Conservation (phyloP, 768 basidiomycete species). For the Rhodotorula graminis region DNA sequence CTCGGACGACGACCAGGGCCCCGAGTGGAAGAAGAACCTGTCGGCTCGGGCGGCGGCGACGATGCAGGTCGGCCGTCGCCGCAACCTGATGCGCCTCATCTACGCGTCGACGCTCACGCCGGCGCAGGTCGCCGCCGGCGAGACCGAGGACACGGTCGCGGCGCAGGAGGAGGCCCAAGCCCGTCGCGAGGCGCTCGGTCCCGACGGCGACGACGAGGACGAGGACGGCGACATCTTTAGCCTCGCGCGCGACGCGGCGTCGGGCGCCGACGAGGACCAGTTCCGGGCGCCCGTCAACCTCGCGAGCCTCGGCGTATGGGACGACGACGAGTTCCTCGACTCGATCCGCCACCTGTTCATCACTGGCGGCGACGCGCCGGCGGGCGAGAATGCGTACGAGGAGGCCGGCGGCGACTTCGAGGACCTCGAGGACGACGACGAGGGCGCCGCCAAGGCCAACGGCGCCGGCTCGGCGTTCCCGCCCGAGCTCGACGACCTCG, state of each 20-base stretch:
- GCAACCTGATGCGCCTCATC: conserved; percentile 80
- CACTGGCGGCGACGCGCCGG: conserved; percentile 56
- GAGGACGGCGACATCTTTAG: conserved; percentile 57
- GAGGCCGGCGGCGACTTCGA: conserved; percentile 50
- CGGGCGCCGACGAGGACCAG: conserved; percentile 39
- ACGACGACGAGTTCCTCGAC: conserved; percentile 76
- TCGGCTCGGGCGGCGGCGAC: conserved; percentile 53
- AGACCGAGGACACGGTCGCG: conserved; percentile 39
- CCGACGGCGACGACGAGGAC: conserved; percentile 3
- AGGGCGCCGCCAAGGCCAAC: conserved; percentile 39
- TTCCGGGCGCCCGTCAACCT: conserved; percentile 49
- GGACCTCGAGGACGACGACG: conserved; percentile 50
- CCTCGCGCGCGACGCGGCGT: conserved; percentile 43
- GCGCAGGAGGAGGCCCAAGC: conserved; percentile 37
- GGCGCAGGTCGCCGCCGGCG: conserved; percentile 59
- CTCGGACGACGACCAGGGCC: conserved; percentile 53
- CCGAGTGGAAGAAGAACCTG: conserved; percentile 71
- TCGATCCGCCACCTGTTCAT: conserved; percentile 85
- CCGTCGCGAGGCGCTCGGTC: conserved; percentile 25
- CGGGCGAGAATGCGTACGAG: conserved; percentile 48
- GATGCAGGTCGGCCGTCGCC: conserved; percentile 51
- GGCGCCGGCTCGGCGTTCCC: conserved; percentile 44
- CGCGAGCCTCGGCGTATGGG: conserved; percentile 64
- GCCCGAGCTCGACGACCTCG: conserved; percentile 42
- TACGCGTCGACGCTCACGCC: conserved; percentile 68